Evolutionary conservation across 495 filamentous ascomycete species (phyloP), one percentile per base, ranked within the genome.

Genomic region (Chaetomidium leptoderma): DNA sequence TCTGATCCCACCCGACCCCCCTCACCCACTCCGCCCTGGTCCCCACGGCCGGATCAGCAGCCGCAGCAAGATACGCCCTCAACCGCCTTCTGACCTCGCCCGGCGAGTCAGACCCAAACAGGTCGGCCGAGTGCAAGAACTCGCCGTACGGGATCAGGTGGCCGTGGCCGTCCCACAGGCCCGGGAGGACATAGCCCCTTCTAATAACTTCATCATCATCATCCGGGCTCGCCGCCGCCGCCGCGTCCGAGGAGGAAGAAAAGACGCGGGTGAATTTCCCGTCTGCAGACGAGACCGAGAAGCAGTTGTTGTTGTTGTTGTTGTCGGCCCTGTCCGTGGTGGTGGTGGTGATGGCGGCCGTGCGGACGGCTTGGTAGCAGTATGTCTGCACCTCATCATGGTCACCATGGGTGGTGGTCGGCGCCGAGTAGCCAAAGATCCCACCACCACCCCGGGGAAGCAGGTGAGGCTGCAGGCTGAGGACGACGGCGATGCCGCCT

Each of bases 1-100:
- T 77, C 66, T 87, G 84, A 66, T 87, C 84, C 84, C 84, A 87
- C 0, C 84, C 84, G 16, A 85, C 67, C 0, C 84, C 84, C 52
- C 83, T 70, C 33, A 81, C 66, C 84, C 84, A 87, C 36, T 81
- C 73, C 13, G 72, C 72, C 24, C 61, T 66, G 1, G 72, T 74
- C 0, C 81, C 80, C 6, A 63, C 70, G 0, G 62, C 69, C 3
- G 75, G 71, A 43, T 78, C 66, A 6, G 53, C 39, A 4, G 55
- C 62, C 32, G 53, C 39, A 4, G 55, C 62, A 30, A 80, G 64
- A 55, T 84, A 86, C 7, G 60, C 60, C 19, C 63, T 69, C 14
- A 86, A 64, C 23, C 79, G 68, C 13, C 43, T 43, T 49, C 73
- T 70, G 16, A 84, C 74, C 26, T 83, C 81, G 1, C 70, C 71